Conservation (phyloP, 805 yeast species). For the Saccharomycopsis selenospora region DNA sequence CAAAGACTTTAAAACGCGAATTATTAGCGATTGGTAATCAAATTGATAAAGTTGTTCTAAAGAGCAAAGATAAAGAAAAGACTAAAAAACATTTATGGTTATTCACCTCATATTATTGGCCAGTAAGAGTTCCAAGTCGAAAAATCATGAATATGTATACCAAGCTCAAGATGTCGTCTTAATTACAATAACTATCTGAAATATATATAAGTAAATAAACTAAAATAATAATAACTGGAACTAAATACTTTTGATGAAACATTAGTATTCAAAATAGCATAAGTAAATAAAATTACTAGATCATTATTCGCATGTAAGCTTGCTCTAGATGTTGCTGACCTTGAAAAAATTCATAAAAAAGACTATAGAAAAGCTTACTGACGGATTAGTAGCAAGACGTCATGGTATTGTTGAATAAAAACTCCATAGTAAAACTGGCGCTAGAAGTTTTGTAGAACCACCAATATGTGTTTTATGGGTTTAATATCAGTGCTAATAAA, state of each 20-base stretch:
- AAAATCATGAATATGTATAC: constrained; percentile 53
- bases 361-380: not conserved
- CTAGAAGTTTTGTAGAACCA: constrained; percentile 41
- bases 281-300: constrained; percentile 26
- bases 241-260: constrained; percentile 28
- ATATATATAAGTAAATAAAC: no score
- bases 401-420: constrained; percentile 23
- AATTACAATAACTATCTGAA: no score
- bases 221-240: no score
- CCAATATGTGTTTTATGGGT: constrained; percentile 59
- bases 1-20: constrained; percentile 58
- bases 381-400: not conserved
- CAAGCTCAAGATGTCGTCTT: no score
- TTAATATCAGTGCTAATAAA: constrained; percentile 50
- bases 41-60: constrained; percentile 40
- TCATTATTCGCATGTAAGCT: constrained; percentile 26
- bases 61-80: constrained; percentile 25
- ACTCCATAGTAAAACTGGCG: constrained; percentile 44
- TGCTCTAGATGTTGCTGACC: constrained; percentile 24
- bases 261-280: constrained; percentile 25
- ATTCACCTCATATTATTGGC: constrained; percentile 82
- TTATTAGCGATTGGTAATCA: constrained; percentile 67
- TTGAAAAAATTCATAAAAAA: constrained; percentile 25
- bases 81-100: constrained; percentile 70
- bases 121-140: constrained; percentile 67